phyloP scores from a whole-genome alignment of 2,329 filamentous ascomycete species.

The Tolypocladium ovalisporum region DNA sequence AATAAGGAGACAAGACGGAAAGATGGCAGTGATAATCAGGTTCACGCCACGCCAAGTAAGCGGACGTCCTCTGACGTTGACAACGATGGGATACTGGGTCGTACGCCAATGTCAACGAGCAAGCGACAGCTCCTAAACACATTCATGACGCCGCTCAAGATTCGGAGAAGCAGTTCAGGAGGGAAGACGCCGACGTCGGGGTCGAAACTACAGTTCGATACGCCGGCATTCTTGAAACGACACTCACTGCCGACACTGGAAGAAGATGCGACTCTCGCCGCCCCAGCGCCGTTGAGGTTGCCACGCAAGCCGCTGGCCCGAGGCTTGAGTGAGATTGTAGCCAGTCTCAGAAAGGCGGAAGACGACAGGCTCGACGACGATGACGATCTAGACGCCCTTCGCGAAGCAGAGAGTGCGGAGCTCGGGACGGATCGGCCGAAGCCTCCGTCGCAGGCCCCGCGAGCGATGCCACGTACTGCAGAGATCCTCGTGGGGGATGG shows the following conservation, averaged over 20 bases:
- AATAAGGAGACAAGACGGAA: slow-evolving; percentile 11
- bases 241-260: slow-evolving; percentile 38
- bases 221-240: slow-evolving; percentile 57
- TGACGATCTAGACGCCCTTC: slow-evolving; percentile 60
- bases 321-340: slow-evolving; percentile 64
- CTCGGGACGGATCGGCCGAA: slow-evolving; percentile 11
- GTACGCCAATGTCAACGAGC: slow-evolving; percentile 43
- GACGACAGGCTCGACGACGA: slow-evolving; percentile 53
- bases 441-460: slow-evolving; percentile 7
- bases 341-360: slow-evolving; percentile 57
- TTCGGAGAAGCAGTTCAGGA: slow-evolving; percentile 25
- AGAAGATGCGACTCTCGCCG: slow-evolving; percentile 42
- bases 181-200: slow-evolving; percentile 37
- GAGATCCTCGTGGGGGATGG: slow-evolving; percentile 32
- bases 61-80: slow-evolving; percentile 20
- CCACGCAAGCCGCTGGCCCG: slow-evolving; percentile 53
- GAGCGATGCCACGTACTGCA: slow-evolving; percentile 12
- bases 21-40: slow-evolving; percentile 3
- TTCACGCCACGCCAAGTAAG: slow-evolving; percentile 37
- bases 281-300: slow-evolving; percentile 37
- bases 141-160: slow-evolving; percentile 55
- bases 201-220: slow-evolving; percentile 51
- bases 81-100: slow-evolving; percentile 22
- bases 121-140: slow-evolving; percentile 51
- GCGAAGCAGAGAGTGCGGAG: slow-evolving; percentile 54